phyloP scores from a whole-genome alignment of 352 stramenopile genomes.

The Pythium guiyangense region DNA sequence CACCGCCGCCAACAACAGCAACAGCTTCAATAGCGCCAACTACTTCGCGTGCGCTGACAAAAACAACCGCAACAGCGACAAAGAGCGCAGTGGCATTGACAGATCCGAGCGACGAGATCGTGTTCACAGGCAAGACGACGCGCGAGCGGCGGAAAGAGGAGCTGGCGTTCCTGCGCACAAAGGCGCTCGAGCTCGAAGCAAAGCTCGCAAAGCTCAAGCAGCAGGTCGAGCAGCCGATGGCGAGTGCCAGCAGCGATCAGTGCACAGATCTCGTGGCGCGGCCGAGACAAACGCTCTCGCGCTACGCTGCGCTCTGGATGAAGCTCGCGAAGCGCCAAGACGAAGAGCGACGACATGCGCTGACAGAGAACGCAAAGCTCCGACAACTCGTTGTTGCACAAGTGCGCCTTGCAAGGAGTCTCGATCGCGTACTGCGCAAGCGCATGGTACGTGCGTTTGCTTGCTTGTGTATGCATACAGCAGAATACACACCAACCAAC shows the following conservation, averaged over 20 bases:
- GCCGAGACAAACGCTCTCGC: constrained; percentile 6
- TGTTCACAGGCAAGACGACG: constrained; percentile 11
- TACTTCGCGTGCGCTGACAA: neutral
- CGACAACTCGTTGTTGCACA: constrained; percentile 10
- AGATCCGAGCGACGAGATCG: neutral
- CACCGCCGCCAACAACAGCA: neutral
- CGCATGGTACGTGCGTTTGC: constrained; percentile 9
- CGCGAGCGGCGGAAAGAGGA: constrained; percentile 24
- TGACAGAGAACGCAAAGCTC: constrained; percentile 12
- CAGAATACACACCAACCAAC: no score
- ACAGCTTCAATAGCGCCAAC: neutral
- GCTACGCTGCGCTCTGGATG: constrained; percentile 13
- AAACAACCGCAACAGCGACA: neutral
- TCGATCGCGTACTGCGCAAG: constrained; percentile 14
- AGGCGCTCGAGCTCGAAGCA: constrained; percentile 22
- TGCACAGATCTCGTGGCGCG: constrained; percentile 1
- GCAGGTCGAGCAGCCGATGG: constrained; percentile 10
- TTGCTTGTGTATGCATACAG: neutral
- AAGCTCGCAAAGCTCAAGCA: constrained; percentile 13
- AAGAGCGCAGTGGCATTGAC: neutral
- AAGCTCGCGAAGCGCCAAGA: constrained; percentile 15
- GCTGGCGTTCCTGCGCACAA: constrained; percentile 21
- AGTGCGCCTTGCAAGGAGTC: constrained; percentile 11
- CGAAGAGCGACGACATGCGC: constrained; percentile 6
- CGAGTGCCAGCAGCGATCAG: neutral